Conservation (phyloP, 805 yeast genomes). For the Candida gorgasii region DNA sequence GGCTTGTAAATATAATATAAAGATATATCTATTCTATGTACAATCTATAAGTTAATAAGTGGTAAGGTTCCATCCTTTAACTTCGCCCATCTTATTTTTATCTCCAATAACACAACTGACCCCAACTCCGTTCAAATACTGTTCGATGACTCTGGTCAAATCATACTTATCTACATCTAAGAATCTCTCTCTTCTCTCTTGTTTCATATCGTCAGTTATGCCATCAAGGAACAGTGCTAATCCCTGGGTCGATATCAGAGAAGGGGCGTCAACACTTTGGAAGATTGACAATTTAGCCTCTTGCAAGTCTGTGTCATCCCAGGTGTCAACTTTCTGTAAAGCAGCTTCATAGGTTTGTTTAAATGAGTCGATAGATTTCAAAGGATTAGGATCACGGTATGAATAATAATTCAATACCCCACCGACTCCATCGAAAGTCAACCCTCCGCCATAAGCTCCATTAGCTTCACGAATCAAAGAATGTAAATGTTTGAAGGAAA, state of each 20-base stretch:
- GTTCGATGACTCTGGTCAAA: slow-evolving; percentile 63
- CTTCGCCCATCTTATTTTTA: slow-evolving; percentile 24
- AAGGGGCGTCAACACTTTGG: slow-evolving; percentile 90
- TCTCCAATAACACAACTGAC: slow-evolving; percentile 51
- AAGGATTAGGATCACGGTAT: slow-evolving; percentile 90
- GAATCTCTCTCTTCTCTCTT: slow-evolving; percentile 72
- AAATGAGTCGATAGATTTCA: slow-evolving; percentile 65
- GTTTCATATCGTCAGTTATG: slow-evolving; percentile 76
- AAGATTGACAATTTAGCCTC: slow-evolving; percentile 90
- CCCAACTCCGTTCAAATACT: slow-evolving; percentile 47
- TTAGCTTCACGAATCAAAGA: slow-evolving; percentile 91
- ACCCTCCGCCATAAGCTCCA: slow-evolving; percentile 98
- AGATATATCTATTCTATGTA: not conserved
- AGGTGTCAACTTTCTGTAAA: slow-evolving; percentile 35
- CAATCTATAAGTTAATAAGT: slow-evolving; percentile 7
- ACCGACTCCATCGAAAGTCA: slow-evolving; percentile 74
- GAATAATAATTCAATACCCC: slow-evolving; percentile 84
- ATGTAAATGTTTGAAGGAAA: slow-evolving; percentile 83
- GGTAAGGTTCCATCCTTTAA: slow-evolving; percentile 22
- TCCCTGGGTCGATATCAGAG: slow-evolving; percentile 79
- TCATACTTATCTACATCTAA: slow-evolving; percentile 66
- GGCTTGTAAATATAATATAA: not conserved
- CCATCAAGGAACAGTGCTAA: slow-evolving; percentile 63
- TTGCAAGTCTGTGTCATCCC: slow-evolving; percentile 68
- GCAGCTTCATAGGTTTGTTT: slow-evolving; percentile 49